phyloP scores from a whole-genome alignment of 2,329 filamentous ascomycete species.

The Fusarium sp. region DNA sequence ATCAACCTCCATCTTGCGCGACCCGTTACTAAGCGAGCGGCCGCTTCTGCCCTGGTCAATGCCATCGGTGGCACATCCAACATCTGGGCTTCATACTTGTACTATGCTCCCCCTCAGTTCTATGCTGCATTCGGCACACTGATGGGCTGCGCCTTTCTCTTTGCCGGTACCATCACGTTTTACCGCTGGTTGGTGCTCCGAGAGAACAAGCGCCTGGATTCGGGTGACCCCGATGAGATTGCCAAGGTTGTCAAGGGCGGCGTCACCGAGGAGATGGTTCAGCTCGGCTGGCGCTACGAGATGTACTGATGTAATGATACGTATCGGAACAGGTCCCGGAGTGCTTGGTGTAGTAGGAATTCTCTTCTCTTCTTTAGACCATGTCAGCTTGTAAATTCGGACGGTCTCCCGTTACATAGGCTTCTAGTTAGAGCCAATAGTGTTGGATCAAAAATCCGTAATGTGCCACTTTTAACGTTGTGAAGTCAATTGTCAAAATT shows the following conservation, averaged over 20 bases:
- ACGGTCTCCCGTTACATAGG: not conserved
- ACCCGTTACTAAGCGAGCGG: conserved; percentile 56
- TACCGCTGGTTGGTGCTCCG: conserved; percentile 54
- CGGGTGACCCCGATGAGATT: conserved; percentile 51
- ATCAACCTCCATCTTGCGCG: conserved; percentile 56
- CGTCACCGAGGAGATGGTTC: conserved; percentile 58
- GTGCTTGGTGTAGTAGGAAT: not conserved
- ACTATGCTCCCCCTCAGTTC: conserved; percentile 53
- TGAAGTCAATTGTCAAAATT: not conserved
- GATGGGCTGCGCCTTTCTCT: conserved; percentile 50
- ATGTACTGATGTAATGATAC: conserved; percentile 52
- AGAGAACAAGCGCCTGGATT: conserved; percentile 55
- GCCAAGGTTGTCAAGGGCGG: conserved; percentile 55
- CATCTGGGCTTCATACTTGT: conserved; percentile 53
- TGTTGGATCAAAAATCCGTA: not conserved
- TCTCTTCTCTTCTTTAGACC: not conserved
- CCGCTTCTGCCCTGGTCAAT: conserved; percentile 56
- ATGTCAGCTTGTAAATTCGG: not conserved
- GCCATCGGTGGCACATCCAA: conserved; percentile 50
- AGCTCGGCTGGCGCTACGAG: conserved; percentile 57
- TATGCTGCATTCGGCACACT: conserved; percentile 56
- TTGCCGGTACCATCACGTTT: conserved; percentile 50
- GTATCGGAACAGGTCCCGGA: not conserved
- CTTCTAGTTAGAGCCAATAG: not conserved
- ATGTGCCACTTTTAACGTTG: not conserved